Conservation (phyloP, 371 early-diverging fungal species). For the Mucor circinelloides region DNA sequence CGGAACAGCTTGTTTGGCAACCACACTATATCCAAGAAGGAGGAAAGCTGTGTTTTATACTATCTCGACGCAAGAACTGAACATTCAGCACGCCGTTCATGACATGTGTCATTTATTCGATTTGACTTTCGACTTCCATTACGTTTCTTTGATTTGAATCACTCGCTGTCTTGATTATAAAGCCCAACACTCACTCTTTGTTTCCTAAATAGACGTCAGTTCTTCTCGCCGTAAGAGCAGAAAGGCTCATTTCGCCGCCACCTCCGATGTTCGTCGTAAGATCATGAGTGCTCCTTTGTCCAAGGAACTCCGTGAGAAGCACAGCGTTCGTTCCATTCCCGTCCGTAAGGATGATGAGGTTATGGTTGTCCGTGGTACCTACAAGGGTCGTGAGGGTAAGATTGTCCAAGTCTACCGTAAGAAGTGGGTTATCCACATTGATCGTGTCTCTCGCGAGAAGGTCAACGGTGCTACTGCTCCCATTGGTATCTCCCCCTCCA, state of each 20-base stretch:
- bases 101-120: neutral
- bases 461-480: slow-evolving; percentile 93
- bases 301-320: slow-evolving; percentile 82
- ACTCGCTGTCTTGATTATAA: neutral
- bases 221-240: slow-evolving; percentile 95
- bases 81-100: neutral
- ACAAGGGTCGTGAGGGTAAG: slow-evolving; percentile 98
- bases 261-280: slow-evolving; percentile 92
- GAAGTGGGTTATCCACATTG: slow-evolving; percentile 98
- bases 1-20: neutral
- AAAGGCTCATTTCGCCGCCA: slow-evolving; percentile 98
- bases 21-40: neutral
- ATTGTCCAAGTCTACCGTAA: slow-evolving; percentile 95
- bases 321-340: slow-evolving; percentile 82
- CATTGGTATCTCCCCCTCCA: slow-evolving; percentile 97
- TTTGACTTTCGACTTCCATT: neutral
- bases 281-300: slow-evolving; percentile 96
- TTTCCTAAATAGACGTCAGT: slow-evolving; percentile 71
- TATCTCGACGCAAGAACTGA: neutral
- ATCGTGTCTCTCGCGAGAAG: slow-evolving; percentile 96
- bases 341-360: slow-evolving; percentile 98
- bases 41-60: neutral
- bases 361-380: slow-evolving; percentile 89
- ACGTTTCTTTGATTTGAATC: neutral
- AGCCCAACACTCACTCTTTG: neutral